Evolutionary conservation across 192 early-diverging fungal species (phyloP).

Genomic region (Backusella liffmaniae): DNA sequence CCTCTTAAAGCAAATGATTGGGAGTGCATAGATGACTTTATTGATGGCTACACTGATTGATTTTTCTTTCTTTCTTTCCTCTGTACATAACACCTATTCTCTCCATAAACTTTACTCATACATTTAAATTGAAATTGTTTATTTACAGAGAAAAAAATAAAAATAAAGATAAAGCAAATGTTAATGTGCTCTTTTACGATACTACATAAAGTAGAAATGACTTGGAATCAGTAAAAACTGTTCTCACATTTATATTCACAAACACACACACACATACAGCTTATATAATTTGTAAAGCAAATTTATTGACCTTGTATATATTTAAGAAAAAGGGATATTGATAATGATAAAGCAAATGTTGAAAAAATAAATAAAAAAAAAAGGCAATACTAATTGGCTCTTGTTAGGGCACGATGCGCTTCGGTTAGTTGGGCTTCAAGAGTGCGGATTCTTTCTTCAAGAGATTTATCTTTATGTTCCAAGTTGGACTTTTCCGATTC

Average conservation of each 20-base stretch:
- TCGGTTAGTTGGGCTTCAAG: slow-evolving; percentile 40
- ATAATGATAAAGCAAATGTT: no score
- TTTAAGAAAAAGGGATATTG: no score
- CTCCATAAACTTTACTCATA: neutral
- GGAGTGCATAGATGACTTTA: slow-evolving; percentile 27
- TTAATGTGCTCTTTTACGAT: no score
- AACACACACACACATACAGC: no score
- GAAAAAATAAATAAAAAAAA: neutral
- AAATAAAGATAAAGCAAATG: neutral
- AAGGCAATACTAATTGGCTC: neutral
- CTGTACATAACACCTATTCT: neutral
- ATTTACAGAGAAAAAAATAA: neutral
- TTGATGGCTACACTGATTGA: slow-evolving; percentile 26
- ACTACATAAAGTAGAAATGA: no score
- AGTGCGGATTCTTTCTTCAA: slow-evolving; percentile 36
- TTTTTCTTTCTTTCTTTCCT: neutral
- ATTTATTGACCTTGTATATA: no score
- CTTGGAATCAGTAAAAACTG: no score
- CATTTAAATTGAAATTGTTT: neutral
- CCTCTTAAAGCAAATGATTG: slow-evolving; percentile 6
- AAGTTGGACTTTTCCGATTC: slow-evolving; percentile 47
- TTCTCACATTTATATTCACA: no score
- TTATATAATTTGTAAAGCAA: no score
- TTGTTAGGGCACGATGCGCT: slow-evolving; percentile 33
- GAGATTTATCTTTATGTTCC: slow-evolving; percentile 36